Evolutionary conservation across 78 protist species (phyloP).

Genomic region (Dictyostelium brefeldianum): DNA sequence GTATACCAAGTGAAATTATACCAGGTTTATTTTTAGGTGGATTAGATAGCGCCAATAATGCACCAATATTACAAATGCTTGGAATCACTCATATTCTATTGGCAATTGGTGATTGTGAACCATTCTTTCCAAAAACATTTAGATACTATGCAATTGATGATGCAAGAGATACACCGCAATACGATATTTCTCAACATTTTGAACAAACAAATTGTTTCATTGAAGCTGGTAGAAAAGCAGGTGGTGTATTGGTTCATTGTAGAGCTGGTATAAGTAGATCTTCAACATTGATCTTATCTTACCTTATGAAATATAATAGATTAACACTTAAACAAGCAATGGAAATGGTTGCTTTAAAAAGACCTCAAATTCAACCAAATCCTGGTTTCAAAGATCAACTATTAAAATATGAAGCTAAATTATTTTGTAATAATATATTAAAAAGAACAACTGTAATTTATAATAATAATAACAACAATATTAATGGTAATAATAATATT

Average conservation of each 20-base stretch:
- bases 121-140: constrained; percentile 64
- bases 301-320: constrained; percentile 50
- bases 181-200: constrained; percentile 70
- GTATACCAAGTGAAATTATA: constrained; percentile 75
- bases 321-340: constrained; percentile 47
- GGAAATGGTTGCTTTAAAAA: constrained; percentile 28
- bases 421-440: constrained; percentile 22
- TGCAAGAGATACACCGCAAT: constrained; percentile 73
- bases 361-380: constrained; percentile 80
- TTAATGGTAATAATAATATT: neutral
- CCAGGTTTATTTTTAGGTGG: constrained; percentile 75
- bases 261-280: constrained; percentile 78
- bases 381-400: constrained; percentile 77
- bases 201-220: constrained; percentile 74
- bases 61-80: constrained; percentile 42
- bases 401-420: constrained; percentile 58
- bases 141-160: constrained; percentile 81
- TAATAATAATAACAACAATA: neutral
- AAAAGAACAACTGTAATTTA: neutral
- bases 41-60: constrained; percentile 73
- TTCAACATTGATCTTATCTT: constrained; percentile 76
- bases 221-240: constrained; percentile 72
- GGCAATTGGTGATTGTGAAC: constrained; percentile 63
- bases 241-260: constrained; percentile 84
- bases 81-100: constrained; percentile 76